Conservation (phyloP, 2,329 filamentous ascomycete species). For the Penicillium sclerotigenum region DNA sequence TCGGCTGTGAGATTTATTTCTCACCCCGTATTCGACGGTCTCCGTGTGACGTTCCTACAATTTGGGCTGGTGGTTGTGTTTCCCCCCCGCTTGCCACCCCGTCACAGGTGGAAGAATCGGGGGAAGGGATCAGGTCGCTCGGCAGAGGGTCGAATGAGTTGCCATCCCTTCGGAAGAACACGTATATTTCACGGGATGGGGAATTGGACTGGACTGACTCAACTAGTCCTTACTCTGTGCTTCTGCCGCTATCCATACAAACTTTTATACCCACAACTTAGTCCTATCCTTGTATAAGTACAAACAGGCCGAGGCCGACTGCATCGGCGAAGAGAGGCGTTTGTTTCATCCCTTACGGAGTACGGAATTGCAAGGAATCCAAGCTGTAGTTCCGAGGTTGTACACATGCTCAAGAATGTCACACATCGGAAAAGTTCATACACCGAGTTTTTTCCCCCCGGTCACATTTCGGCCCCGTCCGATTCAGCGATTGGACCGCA, state of each 20-base stretch:
- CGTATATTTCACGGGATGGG: conserved; percentile 1
- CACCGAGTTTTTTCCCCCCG: conserved; percentile 16
- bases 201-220: not conserved
- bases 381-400: conserved; percentile 1
- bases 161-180: not conserved
- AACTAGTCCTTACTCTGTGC: not conserved
- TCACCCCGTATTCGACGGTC: conserved; percentile 11
- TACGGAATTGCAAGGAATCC: not conserved
- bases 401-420: conserved; percentile 5
- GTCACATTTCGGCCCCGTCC: conserved; percentile 21
- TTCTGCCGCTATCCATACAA: not conserved
- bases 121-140: not conserved
- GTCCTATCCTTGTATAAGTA: not conserved
- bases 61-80: not conserved
- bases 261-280: not conserved
- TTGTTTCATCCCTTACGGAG: not conserved
- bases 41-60: conserved; percentile 7
- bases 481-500: conserved; percentile 20
- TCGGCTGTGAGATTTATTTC: not conserved
- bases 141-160: not conserved
- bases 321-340: conserved; percentile 10
- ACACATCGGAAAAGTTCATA: conserved; percentile 17
- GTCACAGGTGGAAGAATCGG: conserved; percentile 1
- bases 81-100: not conserved
- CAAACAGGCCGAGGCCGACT: conserved; percentile 14